A percentile compares a stretch with the other conserved stretches of the same genome.
Conservation (phyloP, 2,329 filamentous ascomycete species). For the Sodiomyces alkalinus region DNA sequence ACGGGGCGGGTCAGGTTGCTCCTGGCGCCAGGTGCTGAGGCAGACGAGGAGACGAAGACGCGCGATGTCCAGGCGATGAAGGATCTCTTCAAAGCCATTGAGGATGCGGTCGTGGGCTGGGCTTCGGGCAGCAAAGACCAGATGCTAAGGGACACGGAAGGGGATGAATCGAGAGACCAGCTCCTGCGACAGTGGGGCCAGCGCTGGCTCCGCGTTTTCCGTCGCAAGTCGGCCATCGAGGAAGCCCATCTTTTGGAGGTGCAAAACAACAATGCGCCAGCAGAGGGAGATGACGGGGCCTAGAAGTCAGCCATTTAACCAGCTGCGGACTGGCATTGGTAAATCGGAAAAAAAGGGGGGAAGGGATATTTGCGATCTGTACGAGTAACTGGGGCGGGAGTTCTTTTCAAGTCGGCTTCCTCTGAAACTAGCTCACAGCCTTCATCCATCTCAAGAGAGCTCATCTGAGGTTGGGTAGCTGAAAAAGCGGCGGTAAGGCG, state of each 20-base stretch:
- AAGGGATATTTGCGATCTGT: too few species aligned
- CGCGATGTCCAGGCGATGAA: constrained; percentile 62
- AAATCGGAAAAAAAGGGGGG: too few species aligned
- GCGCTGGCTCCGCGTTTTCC: constrained; percentile 76
- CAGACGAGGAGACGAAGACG: constrained; percentile 48
- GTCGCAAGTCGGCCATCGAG: constrained; percentile 70
- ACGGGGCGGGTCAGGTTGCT: constrained; percentile 75
- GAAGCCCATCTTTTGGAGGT: constrained; percentile 44
- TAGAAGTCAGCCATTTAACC: too few species aligned
- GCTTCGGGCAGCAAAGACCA: constrained; percentile 60
- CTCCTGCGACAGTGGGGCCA: constrained; percentile 67
- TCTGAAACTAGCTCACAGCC: too few species aligned
- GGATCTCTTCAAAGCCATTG: constrained; percentile 65
- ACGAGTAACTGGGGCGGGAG: too few species aligned
- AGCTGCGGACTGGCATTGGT: too few species aligned
- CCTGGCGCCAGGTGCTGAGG: constrained; percentile 38
- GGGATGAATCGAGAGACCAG: constrained; percentile 39
- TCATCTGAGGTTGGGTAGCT: too few species aligned
- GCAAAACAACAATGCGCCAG: too few species aligned
- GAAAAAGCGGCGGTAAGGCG: too few species aligned
- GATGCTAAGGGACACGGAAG: constrained; percentile 54
- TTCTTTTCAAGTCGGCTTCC: too few species aligned
- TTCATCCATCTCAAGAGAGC: too few species aligned
- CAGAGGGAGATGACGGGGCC: too few species aligned
- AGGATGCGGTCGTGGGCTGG: constrained; percentile 61